Conservation (phyloP, 148 eudicot genomes). For the Cornus kousa region DNA sequence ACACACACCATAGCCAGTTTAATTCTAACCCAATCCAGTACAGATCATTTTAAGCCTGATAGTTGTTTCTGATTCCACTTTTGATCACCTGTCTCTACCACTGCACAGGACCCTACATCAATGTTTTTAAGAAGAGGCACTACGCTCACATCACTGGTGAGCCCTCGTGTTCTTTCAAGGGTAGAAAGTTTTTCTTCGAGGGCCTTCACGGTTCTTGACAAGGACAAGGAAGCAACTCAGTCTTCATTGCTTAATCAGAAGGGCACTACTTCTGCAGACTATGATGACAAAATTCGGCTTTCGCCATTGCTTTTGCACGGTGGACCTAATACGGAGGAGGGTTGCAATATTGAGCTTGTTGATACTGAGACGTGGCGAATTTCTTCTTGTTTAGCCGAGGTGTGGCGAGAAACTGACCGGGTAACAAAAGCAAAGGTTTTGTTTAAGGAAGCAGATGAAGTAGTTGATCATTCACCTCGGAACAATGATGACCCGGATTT, state of each 20-base stretch:
- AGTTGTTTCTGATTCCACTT: too few species aligned
- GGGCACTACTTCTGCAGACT: constrained; percentile 15
- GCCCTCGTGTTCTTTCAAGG: constrained; percentile 9
- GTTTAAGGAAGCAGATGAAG: constrained; percentile 25
- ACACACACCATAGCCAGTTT: background rate
- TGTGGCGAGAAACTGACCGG: constrained; percentile 30
- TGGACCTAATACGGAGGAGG: constrained; percentile 21
- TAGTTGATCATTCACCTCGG: constrained; percentile 12
- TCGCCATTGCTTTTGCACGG: constrained; percentile 36
- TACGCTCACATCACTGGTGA: background rate
- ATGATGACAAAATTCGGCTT: constrained; percentile 14
- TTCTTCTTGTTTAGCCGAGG: constrained; percentile 54
- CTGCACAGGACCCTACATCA: constrained; percentile 14
- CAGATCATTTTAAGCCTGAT: too few species aligned
- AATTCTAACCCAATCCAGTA: background rate
- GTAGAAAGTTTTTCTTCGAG: constrained; percentile 12
- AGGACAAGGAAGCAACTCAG: constrained; percentile 18
- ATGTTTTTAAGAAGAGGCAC: constrained; percentile 20
- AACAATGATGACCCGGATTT: constrained; percentile 37
- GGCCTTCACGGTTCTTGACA: constrained; percentile 4
- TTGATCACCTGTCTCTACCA: background rate
- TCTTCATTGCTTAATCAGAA: constrained; percentile 6
- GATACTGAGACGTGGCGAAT: constrained; percentile 71
- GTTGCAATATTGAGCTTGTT: constrained; percentile 51
- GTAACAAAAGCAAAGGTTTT: constrained; percentile 6